Conservation (phyloP, 139 green algal genomes). For the Micractinium sp. region DNA sequence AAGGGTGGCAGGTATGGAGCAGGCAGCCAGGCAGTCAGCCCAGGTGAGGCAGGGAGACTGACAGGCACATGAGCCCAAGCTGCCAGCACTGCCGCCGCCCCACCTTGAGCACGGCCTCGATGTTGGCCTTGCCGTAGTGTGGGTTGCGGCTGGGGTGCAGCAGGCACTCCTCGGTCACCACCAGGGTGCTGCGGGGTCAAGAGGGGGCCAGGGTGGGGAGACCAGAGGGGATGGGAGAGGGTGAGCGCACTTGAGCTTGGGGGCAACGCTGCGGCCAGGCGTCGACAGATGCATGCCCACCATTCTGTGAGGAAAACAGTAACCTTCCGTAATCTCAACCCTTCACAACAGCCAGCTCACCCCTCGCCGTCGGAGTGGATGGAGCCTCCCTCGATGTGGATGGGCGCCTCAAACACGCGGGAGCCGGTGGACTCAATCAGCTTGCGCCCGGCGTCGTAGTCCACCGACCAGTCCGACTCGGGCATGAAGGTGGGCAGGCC, state of each 20-base stretch:
- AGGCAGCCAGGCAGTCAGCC: not conserved
- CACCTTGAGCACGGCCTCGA: constrained; percentile 69
- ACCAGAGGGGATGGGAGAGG: not conserved
- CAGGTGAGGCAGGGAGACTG: not conserved
- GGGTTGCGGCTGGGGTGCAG: constrained; percentile 80
- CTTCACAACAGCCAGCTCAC: constrained; percentile 17
- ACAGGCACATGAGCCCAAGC: not conserved
- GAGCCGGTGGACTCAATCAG: constrained; percentile 53
- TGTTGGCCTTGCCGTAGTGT: constrained; percentile 58
- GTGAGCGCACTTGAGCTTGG: not conserved
- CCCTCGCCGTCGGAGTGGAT: constrained; percentile 70
- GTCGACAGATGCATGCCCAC: too few relatives aligned
- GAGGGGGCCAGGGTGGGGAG: too few relatives aligned
- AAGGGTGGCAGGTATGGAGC: not conserved
- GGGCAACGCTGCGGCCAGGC: too few relatives aligned
- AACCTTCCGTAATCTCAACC: not conserved
- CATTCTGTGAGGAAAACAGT: too few relatives aligned
- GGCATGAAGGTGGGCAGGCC: constrained; percentile 60
- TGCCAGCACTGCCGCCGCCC: not conserved
- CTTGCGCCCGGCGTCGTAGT: constrained; percentile 47
- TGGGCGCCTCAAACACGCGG: constrained; percentile 53
- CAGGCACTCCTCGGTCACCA: constrained; percentile 81
- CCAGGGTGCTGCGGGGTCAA: constrained; percentile 53
- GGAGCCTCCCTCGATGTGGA: constrained; percentile 72
- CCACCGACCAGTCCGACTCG: constrained; percentile 60